Evolutionary conservation across 331 rosid genomes (phyloP), one percentile per base, ranked within the genome.

Genomic region (Cydonia oblonga): DNA sequence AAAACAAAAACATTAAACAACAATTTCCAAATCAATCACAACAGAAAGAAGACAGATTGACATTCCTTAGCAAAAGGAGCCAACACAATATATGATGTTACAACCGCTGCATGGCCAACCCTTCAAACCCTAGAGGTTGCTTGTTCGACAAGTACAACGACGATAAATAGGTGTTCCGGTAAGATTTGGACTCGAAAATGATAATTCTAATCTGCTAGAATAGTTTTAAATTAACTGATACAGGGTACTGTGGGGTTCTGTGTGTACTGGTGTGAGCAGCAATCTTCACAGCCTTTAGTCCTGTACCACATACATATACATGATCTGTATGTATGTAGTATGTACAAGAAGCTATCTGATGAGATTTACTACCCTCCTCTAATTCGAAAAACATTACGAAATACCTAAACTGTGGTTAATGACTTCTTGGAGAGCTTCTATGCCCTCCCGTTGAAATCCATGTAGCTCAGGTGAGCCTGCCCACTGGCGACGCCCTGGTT

Each of bases 381-480:
- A 53, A 78, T 29, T 54, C 38, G 78, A 58, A 19, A 65, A 68
- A 61, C 80, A 71, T 75, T 64, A 64, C 16, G 13, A 13, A 62
- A 77, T 69, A 69, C 74, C 75, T 51, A 51, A 18, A 51, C 54
- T 68, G 68, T 70, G 76, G 57, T 72, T 35, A 69, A 52, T 42
- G 75, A 38, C 10, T 38, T 24, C 6, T 26, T 5, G 10, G 10
- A n/a, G 6, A n/a, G 81, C 77, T n/a, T 81, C 84, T 79, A 73
- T 22, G 73, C 72, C 84, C 75, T 79, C 58, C 74, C 86, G 76
- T 86, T 86, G 82, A 75, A 84, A 76, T 89, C 90, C 87, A 63
- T 66, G 85, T 85, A 85, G 82, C 71, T 77, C 4, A 87, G 81
- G 68, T 63, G 82, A 29, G 75, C 77, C 58, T 65, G 93, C 59